These are phyloP conservation scores for Mycena capillaripes DNA, from an alignment of 768 basidiomycete species.

Conservation along the genomic window DNA sequence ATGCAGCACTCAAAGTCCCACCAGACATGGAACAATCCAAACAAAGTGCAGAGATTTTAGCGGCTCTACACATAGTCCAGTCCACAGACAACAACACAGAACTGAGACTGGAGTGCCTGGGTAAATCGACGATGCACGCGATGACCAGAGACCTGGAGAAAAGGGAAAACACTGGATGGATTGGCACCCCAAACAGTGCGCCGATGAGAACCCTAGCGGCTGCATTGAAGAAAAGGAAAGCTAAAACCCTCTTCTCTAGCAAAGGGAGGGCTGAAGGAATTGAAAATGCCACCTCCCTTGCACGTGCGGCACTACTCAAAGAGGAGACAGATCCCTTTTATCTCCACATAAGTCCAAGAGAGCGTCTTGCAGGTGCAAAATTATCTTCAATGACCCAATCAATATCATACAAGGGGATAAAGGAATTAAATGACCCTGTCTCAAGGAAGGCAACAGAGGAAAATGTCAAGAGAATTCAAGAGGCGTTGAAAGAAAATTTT, in stretches of 20 bases:
- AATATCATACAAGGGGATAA: too few relatives aligned
- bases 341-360: too few relatives aligned
- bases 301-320: too few relatives aligned
- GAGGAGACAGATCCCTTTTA: too few relatives aligned
- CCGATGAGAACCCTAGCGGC: neutral
- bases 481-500: too few relatives aligned
- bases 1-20: neutral
- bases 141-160: neutral
- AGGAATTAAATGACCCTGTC: too few relatives aligned
- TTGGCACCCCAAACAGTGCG: neutral
- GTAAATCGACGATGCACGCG: neutral
- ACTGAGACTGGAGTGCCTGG: neutral
- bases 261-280: neutral
- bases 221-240: neutral
- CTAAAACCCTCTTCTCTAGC: neutral
- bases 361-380: too few relatives aligned
- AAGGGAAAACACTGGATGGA: slow-evolving; percentile 23
- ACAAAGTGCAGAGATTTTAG: neutral
- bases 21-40: neutral
- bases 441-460: too few relatives aligned
- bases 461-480: too few relatives aligned
- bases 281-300: too few relatives aligned
- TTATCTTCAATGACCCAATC: too few relatives aligned
- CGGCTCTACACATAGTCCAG: neutral
- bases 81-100: neutral